phyloP scores from a whole-genome alignment of 345 rosid genomes.

The Lepidium africanum region DNA sequence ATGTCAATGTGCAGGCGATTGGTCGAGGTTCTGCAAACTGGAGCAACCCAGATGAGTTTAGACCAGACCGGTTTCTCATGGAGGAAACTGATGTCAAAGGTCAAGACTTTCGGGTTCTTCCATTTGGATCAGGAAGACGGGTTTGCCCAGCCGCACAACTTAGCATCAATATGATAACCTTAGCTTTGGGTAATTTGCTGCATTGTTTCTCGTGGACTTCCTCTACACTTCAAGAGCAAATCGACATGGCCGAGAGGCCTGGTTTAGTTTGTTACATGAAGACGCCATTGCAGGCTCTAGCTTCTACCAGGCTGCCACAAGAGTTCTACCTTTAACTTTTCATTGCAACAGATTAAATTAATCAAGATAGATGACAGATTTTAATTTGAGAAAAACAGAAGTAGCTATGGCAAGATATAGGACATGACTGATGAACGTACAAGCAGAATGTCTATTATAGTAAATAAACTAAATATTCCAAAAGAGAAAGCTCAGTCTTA shows the following conservation, averaged over 20 bases:
- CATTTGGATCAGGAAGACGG: conserved; percentile 44
- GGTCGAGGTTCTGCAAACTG: conserved; percentile 31
- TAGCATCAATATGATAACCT: conserved; percentile 32
- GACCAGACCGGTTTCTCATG: conserved; percentile 33
- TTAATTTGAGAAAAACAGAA: neutral
- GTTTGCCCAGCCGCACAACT: conserved; percentile 46
- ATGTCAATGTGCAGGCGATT: conserved; percentile 35
- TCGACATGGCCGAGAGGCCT: conserved; percentile 10
- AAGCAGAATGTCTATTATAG: conserved; percentile 12
- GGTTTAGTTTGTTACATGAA: conserved; percentile 33
- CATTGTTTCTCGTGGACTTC: conserved; percentile 34
- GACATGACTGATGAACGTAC: conserved; percentile 9
- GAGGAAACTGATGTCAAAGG: conserved; percentile 38
- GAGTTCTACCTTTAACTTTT: conserved; percentile 6
- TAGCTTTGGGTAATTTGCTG: conserved; percentile 28
- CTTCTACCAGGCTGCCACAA: conserved; percentile 20
- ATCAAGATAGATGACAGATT: neutral
- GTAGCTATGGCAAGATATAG: neutral
- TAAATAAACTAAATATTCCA: conserved; percentile 16
- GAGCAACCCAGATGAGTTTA: conserved; percentile 31
- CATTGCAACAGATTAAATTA: neutral
- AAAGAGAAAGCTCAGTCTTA: conserved; percentile 11
- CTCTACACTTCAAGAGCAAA: neutral
- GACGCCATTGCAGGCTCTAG: conserved; percentile 26
- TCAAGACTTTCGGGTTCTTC: conserved; percentile 39